These are phyloP conservation scores for Tuber melanosporum DNA, from an alignment of 495 filamentous ascomycete species.

Conservation along the genomic window DNA sequence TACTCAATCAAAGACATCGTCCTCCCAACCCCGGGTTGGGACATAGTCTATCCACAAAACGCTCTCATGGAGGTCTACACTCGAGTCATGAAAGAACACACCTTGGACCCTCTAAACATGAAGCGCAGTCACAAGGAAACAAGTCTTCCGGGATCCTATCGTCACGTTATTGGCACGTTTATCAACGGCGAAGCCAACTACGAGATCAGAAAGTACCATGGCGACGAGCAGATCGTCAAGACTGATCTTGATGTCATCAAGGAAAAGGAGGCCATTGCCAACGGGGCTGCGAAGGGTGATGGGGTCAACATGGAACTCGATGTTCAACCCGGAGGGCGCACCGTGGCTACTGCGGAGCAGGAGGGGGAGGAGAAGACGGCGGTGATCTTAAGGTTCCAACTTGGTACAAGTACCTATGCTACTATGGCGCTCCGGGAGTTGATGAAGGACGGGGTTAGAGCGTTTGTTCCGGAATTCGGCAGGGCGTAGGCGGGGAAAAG, in stretches of 20 bases:
- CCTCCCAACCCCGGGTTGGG: slow-evolving; percentile 87
- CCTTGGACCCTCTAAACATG: slow-evolving; percentile 83
- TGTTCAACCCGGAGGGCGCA: slow-evolving; percentile 39
- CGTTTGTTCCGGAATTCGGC: slow-evolving; percentile 61
- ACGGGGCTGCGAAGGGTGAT: slow-evolving; percentile 5
- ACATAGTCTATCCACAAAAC: slow-evolving; percentile 78
- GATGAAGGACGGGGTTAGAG: slow-evolving; percentile 56
- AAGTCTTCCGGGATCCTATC: slow-evolving; percentile 81
- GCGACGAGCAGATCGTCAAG: slow-evolving; percentile 74
- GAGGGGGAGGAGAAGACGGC: slow-evolving; percentile 38
- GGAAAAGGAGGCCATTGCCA: slow-evolving; percentile 21
- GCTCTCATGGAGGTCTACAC: slow-evolving; percentile 73
- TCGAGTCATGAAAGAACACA: slow-evolving; percentile 74
- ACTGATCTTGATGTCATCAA: slow-evolving; percentile 66
- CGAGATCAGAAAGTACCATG: slow-evolving; percentile 60
- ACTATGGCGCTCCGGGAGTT: slow-evolving; percentile 90
- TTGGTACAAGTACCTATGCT: slow-evolving; percentile 83
- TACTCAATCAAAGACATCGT: slow-evolving; percentile 85
- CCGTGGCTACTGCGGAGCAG: slow-evolving; percentile 21
- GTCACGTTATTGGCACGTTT: slow-evolving; percentile 71
- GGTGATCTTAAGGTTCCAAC: slow-evolving; percentile 75
- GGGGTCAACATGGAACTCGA: slow-evolving; percentile 30
- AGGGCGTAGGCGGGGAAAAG: slow-evolving; percentile 5
- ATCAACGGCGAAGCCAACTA: slow-evolving; percentile 50
- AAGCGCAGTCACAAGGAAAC: slow-evolving; percentile 74